A percentile compares a stretch with the other conserved stretches of the same genome.
Conservation (phyloP, 176 grass and related monocot species). For the Carex cristatella region DNA sequence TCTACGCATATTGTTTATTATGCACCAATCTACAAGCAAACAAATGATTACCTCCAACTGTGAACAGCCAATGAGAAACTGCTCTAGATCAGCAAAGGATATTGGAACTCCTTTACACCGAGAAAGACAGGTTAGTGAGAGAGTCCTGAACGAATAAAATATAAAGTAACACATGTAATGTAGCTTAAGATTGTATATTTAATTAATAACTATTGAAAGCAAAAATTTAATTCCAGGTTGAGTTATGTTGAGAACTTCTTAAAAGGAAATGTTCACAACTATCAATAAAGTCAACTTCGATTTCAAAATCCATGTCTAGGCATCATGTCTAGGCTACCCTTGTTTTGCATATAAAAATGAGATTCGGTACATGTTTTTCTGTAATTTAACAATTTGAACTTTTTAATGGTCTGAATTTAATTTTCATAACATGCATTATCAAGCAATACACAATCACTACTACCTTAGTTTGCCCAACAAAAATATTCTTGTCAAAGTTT, state of each 20-base stretch:
- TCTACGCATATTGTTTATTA: neutral
- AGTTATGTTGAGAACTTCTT: neutral
- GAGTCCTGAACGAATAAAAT: slow-evolving; percentile 37
- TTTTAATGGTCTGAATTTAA: neutral
- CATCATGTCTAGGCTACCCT: neutral
- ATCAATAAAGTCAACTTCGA: neutral
- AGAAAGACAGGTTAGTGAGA: slow-evolving; percentile 59
- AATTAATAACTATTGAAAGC: neutral
- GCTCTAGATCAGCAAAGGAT: slow-evolving; percentile 57
- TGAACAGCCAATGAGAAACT: slow-evolving; percentile 71
- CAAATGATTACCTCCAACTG: slow-evolving; percentile 56
- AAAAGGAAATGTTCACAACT: neutral
- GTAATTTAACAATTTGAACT: neutral
- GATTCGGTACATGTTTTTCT: neutral
- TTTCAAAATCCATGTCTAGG: neutral
- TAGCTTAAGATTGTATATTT: neutral
- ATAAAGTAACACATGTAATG: neutral
- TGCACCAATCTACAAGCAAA: neutral
- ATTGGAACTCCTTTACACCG: slow-evolving; percentile 58
- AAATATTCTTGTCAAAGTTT: neutral
- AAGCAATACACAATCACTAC: neutral
- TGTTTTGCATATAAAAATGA: neutral
- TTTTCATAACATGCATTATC: neutral
- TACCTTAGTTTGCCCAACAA: neutral
- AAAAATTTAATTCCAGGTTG: neutral